These are phyloP conservation scores for Tetraselmis chui DNA, from an alignment of 139 green algal genomes.

Conservation along the genomic window DNA sequence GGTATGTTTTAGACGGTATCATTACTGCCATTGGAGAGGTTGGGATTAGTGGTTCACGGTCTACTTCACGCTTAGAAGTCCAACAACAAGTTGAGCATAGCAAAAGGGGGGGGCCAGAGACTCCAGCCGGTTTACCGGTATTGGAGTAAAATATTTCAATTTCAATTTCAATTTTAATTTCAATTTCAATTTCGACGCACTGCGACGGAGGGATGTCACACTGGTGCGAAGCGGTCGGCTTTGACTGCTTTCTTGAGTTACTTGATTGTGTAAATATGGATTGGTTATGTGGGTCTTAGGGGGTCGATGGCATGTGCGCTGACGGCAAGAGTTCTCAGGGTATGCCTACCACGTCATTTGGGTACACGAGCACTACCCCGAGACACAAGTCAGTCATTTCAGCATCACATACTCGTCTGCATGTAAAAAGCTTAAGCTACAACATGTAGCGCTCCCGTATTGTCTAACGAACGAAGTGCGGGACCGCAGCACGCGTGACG, in stretches of 20 bases:
- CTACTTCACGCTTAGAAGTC: too few species aligned
- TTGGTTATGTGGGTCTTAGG: neutral
- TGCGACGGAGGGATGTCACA: slow-evolving; percentile 3
- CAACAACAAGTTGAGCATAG: too few species aligned
- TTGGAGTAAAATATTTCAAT: too few species aligned
- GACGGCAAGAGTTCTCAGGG: slow-evolving; percentile 37
- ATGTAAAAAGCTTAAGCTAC: neutral
- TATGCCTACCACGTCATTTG: slow-evolving; percentile 42
- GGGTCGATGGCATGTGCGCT: neutral
- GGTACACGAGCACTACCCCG: slow-evolving; percentile 29
- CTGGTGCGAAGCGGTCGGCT: neutral
- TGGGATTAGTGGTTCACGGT: too few species aligned
- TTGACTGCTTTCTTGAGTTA: neutral
- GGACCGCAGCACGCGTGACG: neutral
- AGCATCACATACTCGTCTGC: too few species aligned
- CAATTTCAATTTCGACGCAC: too few species aligned
- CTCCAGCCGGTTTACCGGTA: too few species aligned
- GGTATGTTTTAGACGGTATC: too few species aligned
- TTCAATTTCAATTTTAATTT: too few species aligned
- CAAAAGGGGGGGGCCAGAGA: too few species aligned
- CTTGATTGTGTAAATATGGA: neutral
- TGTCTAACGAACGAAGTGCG: neutral
- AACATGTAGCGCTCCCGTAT: neutral
- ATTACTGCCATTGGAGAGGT: too few species aligned
- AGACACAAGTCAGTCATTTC: slow-evolving; percentile 15